These are phyloP conservation scores for Citrus unshiu DNA, from an alignment of 345 rosid genomes.

Conservation along the genomic window DNA sequence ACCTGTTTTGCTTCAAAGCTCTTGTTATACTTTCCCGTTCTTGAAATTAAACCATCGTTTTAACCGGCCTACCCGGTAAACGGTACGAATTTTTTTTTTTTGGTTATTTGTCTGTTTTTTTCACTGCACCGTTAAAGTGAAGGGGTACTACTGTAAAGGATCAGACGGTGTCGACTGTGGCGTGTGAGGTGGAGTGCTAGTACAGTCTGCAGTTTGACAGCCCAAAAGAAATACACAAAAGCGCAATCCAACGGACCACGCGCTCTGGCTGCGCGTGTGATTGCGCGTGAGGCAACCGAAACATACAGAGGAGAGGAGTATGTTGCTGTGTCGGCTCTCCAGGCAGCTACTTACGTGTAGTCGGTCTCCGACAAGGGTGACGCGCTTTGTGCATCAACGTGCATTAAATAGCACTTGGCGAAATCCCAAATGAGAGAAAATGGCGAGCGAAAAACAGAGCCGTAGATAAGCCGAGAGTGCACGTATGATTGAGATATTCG, in stretches of 20 bases:
- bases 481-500: background rate
- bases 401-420: background rate
- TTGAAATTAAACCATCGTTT: background rate
- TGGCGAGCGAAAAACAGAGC: background rate
- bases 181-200: conserved; percentile 15
- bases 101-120: background rate
- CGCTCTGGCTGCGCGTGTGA: background rate
- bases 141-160: conserved; percentile 8
- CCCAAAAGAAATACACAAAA: conserved; percentile 4
- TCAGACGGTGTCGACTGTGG: conserved; percentile 18
- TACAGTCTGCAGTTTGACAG: conserved; percentile 21
- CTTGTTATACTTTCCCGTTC: conserved; percentile 13
- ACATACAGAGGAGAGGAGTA: background rate
- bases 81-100: background rate
- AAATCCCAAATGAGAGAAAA: background rate
- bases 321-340: conserved; percentile 26
- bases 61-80: conserved; percentile 17
- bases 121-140: conserved; percentile 17
- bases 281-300: conserved; percentile 4
- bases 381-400: conserved; percentile 37
- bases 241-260: conserved; percentile 27
- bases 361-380: conserved; percentile 32
- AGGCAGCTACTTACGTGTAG: conserved; percentile 31
- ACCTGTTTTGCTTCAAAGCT: background rate
- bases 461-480: background rate